Percentiles rank a stretch among this genome's conserved stretches.
These are phyloP conservation scores for Steccherinum ochraceum DNA, from an alignment of 768 basidiomycete genomes.

Conservation along the genomic window DNA sequence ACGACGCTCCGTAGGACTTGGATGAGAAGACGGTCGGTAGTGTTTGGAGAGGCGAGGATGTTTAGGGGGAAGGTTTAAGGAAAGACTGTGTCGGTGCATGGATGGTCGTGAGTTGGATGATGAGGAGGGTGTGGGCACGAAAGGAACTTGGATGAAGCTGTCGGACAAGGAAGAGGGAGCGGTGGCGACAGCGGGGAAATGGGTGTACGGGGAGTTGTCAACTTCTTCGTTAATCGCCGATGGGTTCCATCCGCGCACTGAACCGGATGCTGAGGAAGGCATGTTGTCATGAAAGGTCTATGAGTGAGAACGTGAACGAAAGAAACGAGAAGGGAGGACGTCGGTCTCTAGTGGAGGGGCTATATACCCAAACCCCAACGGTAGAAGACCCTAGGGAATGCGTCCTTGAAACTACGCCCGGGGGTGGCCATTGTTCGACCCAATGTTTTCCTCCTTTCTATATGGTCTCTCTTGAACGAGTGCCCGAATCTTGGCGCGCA, in stretches of 20 bases:
- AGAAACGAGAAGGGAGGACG: neutral
- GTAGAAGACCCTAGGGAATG: too few species aligned
- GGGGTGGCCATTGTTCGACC: neutral
- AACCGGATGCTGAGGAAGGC: neutral
- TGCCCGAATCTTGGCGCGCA: neutral
- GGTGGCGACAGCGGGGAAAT: neutral
- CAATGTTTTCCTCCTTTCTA: neutral
- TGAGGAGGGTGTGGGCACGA: neutral
- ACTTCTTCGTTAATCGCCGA: neutral
- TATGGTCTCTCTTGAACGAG: neutral
- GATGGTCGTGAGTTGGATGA: neutral
- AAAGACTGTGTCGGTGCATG: conserved; percentile 1
- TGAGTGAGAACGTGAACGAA: neutral
- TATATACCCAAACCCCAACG: neutral
- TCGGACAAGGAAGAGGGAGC: neutral
- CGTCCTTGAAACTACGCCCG: conserved; percentile 1
- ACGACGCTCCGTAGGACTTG: conserved; percentile 24
- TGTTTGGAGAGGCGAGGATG: neutral
- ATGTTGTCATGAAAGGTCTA: neutral
- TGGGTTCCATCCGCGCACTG: neutral
- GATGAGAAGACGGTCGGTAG: neutral
- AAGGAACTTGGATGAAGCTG: neutral
- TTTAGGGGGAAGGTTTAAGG: neutral
- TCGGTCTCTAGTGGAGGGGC: neutral
- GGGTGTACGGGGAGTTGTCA: neutral